Evolutionary conservation across 148 eudicot species (phyloP).

Genomic region (Selenicereus undatus): DNA sequence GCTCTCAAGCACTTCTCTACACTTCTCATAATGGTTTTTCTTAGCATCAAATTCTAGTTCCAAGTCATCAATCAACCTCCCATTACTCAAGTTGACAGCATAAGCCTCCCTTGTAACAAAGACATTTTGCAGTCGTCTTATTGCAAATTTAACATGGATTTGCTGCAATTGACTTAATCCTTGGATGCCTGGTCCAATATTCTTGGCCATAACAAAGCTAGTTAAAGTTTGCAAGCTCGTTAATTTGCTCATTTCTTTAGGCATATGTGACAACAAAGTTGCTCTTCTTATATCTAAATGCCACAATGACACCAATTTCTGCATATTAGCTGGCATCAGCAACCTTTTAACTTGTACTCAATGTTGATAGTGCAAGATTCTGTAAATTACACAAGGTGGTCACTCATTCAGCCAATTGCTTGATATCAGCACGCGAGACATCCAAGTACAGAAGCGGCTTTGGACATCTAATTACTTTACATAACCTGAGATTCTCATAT

Average conservation of each 20-base stretch:
- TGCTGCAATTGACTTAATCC: neutral
- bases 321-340: neutral
- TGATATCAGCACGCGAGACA: neutral
- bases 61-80: neutral
- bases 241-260: conserved; percentile 7
- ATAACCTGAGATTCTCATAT: neutral
- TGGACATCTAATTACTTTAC: conserved; percentile 1
- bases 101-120: neutral
- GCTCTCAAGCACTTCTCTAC: neutral
- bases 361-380: neutral
- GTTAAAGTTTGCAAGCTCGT: conserved; percentile 6
- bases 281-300: conserved; percentile 7
- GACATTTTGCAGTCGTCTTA: conserved; percentile 7
- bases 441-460: conserved; percentile 15
- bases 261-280: neutral
- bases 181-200: neutral
- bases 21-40: neutral
- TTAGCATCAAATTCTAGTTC: neutral
- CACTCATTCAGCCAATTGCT: neutral
- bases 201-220: conserved; percentile 3
- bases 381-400: conserved; percentile 13
- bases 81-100: neutral
- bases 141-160: conserved; percentile 11
- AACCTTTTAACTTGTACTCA: neutral
- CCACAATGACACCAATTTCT: neutral